A percentile compares a stretch with the other conserved stretches of the same genome.
Conservation (phyloP, 768 basidiomycete genomes). For the Crassisporium funariophilum region DNA sequence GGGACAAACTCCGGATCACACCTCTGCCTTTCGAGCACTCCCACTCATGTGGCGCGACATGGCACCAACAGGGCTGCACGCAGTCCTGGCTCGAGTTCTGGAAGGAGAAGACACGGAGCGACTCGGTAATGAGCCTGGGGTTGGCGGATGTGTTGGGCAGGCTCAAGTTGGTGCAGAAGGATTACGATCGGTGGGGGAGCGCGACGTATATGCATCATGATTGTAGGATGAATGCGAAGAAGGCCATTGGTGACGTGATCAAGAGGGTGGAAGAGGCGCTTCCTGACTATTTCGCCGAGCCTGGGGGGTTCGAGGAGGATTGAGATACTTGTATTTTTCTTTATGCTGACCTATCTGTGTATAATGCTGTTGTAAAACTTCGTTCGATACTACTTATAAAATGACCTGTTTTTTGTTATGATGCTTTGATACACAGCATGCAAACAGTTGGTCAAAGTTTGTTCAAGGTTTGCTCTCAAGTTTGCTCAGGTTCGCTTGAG, state of each 20-base stretch:
- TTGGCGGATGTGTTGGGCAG: constrained; percentile 70
- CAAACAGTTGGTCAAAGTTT: too few relatives aligned
- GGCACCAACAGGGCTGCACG: constrained; percentile 72
- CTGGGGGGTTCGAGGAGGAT: constrained; percentile 19
- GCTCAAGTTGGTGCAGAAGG: constrained; percentile 61
- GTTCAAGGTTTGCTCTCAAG: too few relatives aligned
- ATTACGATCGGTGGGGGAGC: constrained; percentile 70
- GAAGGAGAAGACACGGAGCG: constrained; percentile 72
- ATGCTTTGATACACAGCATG: too few relatives aligned
- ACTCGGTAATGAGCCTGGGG: constrained; percentile 58
- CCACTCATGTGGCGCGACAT: constrained; percentile 61
- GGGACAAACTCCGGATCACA: constrained; percentile 61
- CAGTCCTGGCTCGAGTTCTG: constrained; percentile 80
- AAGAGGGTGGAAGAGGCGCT: constrained; percentile 59
- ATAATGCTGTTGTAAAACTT: not conserved
- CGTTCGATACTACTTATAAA: too few relatives aligned
- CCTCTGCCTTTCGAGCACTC: constrained; percentile 70
- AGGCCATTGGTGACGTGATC: constrained; percentile 55
- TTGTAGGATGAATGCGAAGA: constrained; percentile 61
- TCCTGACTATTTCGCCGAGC: constrained; percentile 61
- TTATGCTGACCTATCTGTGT: not conserved
- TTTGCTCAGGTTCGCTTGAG: too few relatives aligned
- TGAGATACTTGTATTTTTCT: constrained; percentile 2
- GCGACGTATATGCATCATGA: constrained; percentile 82
- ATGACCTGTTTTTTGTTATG: too few relatives aligned